Base-by-base conservation (phyloP, 2,329 filamentous ascomycete species). In the Acephala macrosclerotiorum region DNA sequence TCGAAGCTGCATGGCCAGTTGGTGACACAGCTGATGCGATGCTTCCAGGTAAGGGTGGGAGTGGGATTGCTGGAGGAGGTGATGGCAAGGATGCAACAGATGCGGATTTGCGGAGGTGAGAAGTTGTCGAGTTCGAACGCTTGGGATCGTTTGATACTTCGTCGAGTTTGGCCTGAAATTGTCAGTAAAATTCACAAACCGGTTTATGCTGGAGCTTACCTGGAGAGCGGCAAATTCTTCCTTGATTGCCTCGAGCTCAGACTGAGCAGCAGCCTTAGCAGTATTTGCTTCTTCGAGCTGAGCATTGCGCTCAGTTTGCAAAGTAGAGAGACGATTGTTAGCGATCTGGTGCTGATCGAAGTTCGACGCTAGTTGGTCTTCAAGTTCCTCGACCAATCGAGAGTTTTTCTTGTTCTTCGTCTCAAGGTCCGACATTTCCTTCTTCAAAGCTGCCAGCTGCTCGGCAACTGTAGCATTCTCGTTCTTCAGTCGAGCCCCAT, bases 291-390 rank as follows among this genome's bases (percentile, higher is more conserved):
- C 93, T 68, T 97, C 92, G 42, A 97, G 80, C 73, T 94, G 89
- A 60, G 85, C 84, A 67, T 89, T 87, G 57, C 91, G 89, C 79
- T 94, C 91, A 20, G 88, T 87, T 75, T 94, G 90, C 58, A 95
- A 83, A 57, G 91, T 90, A 60, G 94, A 97, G 61, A 98, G 82
- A 61, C 95, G 89, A 80, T 97, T 97, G 78, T 88, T 94, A 14
- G 90, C 89, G 66, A 88, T 83, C 75, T 97, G 93, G 66, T 95
- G 94, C 77, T 97, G 92, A 75, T 99, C 96, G 79, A 94, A 99
- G 80, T 96, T 97, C 77, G 87, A 93, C 76, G 95, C 94, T 61
- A 99, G 88, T 79, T 99, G 96, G 74, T 98, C 95, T 79, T 99
- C 96, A 5, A 99, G 89, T 80, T 99, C 95, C 77, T 98, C 93